phyloP scores from a whole-genome alignment of 2,329 filamentous ascomycete genomes.

The Cadophora sp. region DNA sequence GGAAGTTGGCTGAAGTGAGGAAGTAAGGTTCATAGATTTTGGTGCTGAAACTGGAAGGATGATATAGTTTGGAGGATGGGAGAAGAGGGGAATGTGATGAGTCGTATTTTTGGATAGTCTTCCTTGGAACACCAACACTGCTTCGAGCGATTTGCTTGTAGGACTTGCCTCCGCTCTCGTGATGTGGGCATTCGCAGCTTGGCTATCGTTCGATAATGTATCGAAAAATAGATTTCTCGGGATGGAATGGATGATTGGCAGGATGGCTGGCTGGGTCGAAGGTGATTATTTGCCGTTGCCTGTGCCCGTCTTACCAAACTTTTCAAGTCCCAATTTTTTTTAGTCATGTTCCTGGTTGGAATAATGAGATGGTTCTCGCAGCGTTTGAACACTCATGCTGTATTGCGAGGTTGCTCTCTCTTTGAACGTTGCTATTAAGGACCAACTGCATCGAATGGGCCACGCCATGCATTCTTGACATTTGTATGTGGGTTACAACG shows the following conservation, averaged over 20 bases:
- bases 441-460: neutral
- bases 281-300: neutral
- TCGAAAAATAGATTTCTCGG: neutral
- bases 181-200: neutral
- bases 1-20: neutral
- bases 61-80: too few relatives aligned
- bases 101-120: constrained; percentile 4
- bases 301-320: constrained; percentile 5
- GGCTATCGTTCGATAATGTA: neutral
- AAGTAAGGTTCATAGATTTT: neutral
- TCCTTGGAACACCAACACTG: neutral
- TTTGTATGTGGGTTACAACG: neutral
- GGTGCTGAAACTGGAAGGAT: too few relatives aligned
- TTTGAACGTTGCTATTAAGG: too few relatives aligned
- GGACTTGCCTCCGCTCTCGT: neutral
- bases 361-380: too few relatives aligned
- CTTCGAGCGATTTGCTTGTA: neutral
- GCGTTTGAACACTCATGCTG: too few relatives aligned
- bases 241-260: neutral
- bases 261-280: neutral
- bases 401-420: too few relatives aligned
- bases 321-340: neutral
- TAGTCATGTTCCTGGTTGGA: neutral
- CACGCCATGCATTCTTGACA: neutral
- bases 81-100: constrained; percentile 9